Percentiles rank a stretch among this genome's conserved stretches.
These are phyloP conservation scores for Ceratobasidium sp. DNA, from an alignment of 1,284 basidiomycete species.

Conservation along the genomic window DNA sequence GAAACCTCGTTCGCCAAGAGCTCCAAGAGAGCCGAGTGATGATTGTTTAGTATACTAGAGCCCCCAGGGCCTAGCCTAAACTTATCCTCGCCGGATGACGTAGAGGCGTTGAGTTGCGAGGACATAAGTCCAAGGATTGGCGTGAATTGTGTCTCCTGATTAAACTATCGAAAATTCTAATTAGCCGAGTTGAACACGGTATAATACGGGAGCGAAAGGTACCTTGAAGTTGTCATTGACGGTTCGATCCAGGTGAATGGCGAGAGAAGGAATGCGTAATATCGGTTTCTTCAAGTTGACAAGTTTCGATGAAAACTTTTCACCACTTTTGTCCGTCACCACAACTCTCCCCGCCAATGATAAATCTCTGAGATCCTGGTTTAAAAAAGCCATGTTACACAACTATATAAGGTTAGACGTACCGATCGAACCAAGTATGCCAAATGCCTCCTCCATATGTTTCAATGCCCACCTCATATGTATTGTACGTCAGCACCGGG, in stretches of 20 bases:
- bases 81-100: constrained; percentile 46
- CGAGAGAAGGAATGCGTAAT: constrained; percentile 87
- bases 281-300: constrained; percentile 88
- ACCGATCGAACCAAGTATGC: constrained; percentile 69
- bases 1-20: constrained; percentile 82
- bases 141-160: constrained; percentile 86
- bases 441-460: constrained; percentile 87
- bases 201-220: neutral
- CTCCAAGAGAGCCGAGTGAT: constrained; percentile 83
- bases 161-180: too few relatives aligned
- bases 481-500: neutral
- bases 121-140: constrained; percentile 81
- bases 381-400: constrained; percentile 75
- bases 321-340: constrained; percentile 61
- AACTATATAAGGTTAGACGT: neutral
- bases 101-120: constrained; percentile 63
- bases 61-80: constrained; percentile 53
- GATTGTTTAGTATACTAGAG: constrained; percentile 66
- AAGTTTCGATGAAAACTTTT: constrained; percentile 75
- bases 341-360: constrained; percentile 91
- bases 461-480: constrained; percentile 72
- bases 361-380: constrained; percentile 61
- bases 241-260: constrained; percentile 82
- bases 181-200: neutral
- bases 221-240: constrained; percentile 75